These are phyloP conservation scores for Sugiyamaella boreocaroliniensis DNA, from an alignment of 805 yeast genomes.

Conservation along the genomic window DNA sequence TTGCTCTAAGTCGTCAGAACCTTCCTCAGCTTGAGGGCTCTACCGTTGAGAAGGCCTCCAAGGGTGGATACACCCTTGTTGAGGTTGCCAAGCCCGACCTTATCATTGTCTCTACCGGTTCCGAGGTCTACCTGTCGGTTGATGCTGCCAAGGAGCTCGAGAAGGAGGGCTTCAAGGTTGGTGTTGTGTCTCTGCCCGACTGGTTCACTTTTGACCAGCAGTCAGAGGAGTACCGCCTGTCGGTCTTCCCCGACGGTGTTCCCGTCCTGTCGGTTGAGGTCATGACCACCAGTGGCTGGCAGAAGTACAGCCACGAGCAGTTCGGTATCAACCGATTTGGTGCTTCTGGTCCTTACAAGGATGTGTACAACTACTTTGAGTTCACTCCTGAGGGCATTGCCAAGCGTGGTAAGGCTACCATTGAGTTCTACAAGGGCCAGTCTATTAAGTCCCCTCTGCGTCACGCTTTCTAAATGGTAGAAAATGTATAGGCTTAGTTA, in stretches of 20 bases:
- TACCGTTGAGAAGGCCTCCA: conserved; percentile 78
- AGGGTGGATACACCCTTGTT: conserved; percentile 85
- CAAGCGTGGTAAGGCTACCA: conserved; percentile 70
- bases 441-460: conserved; percentile 67
- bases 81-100: conserved; percentile 58
- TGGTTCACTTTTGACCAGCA: conserved; percentile 84
- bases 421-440: conserved; percentile 76
- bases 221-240: conserved; percentile 67
- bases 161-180: conserved; percentile 59
- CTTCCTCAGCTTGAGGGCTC: conserved; percentile 90
- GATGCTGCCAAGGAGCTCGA: conserved; percentile 72
- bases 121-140: conserved; percentile 80
- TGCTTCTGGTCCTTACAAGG: conserved; percentile 85
- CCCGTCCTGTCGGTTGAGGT: conserved; percentile 95
- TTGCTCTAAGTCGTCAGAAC: conserved; percentile 76
- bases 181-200: conserved; percentile 91
- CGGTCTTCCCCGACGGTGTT: conserved; percentile 89
- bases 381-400: conserved; percentile 94
- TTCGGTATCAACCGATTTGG: conserved; percentile 95
- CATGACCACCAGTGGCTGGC: conserved; percentile 86
- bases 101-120: conserved; percentile 84
- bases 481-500: too few species aligned
- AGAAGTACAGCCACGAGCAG: conserved; percentile 91
- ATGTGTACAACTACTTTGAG: conserved; percentile 76
- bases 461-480: conserved; percentile 50